A percentile compares a stretch with the other conserved stretches of the same genome.
phyloP scores from a whole-genome alignment of 2,329 filamentous ascomycete species.

The Fusarium xylarioides region DNA sequence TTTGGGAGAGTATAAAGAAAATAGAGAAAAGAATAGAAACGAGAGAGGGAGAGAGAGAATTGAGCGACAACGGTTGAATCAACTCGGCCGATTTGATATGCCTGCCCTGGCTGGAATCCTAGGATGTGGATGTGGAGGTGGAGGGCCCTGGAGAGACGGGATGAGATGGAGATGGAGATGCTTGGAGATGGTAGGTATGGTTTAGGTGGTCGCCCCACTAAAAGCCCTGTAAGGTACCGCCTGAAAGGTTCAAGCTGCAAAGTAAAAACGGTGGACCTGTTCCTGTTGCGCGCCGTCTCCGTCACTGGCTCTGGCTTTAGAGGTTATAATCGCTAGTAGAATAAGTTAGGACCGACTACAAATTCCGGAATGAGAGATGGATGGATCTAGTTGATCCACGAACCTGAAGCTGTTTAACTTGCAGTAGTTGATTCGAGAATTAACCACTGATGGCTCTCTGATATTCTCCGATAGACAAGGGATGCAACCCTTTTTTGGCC shows the following conservation, averaged over 20 bases:
- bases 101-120: constrained; percentile 12
- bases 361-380: constrained; percentile 14
- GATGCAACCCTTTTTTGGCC: constrained; percentile 5
- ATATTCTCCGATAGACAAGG: constrained; percentile 22
- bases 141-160: not conserved
- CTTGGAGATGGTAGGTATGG: not conserved
- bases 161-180: not conserved
- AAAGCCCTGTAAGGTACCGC: constrained; percentile 35
- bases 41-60: not conserved
- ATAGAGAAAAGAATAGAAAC: not conserved
- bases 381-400: not conserved
- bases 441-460: not conserved
- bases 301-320: too few relatives aligned
- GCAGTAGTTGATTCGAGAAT: not conserved
- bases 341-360: constrained; percentile 1
- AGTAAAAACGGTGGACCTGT: constrained; percentile 10
- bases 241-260: constrained; percentile 23
- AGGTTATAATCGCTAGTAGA: not conserved
- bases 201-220: constrained; percentile 24
- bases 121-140: constrained; percentile 2
- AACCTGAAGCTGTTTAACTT: not conserved
- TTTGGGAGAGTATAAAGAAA: not conserved
- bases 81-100: constrained; percentile 1
- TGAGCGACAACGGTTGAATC: constrained; percentile 7
- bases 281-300: constrained; percentile 20